phyloP scores from a whole-genome alignment of 768 basidiomycete genomes.

The Russula sp. region DNA sequence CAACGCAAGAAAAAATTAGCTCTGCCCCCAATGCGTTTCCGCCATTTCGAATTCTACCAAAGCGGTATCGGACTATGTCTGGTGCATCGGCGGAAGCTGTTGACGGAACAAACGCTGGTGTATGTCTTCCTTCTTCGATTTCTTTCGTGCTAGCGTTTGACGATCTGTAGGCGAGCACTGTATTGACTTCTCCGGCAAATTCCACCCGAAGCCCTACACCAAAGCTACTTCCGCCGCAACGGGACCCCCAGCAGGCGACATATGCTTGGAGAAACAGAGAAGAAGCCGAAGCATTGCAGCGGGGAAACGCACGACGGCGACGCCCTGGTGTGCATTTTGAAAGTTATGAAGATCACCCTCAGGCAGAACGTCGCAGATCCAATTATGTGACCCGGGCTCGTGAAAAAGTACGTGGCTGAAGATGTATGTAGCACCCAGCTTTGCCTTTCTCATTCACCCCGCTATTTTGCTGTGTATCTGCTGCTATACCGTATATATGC shows the following conservation, averaged over 20 bases:
- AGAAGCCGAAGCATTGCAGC: slow-evolving; percentile 42
- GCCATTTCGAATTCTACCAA: slow-evolving; percentile 56
- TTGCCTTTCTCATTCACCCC: background rate
- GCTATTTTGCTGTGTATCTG: background rate
- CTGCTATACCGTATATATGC: slow-evolving; percentile 12
- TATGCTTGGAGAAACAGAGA: slow-evolving; percentile 64
- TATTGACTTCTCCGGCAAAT: slow-evolving; percentile 65
- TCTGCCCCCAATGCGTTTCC: slow-evolving; percentile 44
- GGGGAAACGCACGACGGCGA: slow-evolving; percentile 26
- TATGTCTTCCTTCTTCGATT: slow-evolving; percentile 33
- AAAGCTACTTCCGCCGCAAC: slow-evolving; percentile 47
- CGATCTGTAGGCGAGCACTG: slow-evolving; percentile 50
- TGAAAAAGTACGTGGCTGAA: slow-evolving; percentile 3
- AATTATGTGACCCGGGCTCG: slow-evolving; percentile 18
- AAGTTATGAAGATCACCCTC: slow-evolving; percentile 25
- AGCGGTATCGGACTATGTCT: slow-evolving; percentile 60
- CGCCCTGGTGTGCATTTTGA: slow-evolving; percentile 33
- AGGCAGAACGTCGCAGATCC: slow-evolving; percentile 17
- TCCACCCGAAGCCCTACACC: slow-evolving; percentile 59
- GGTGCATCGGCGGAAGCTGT: slow-evolving; percentile 70
- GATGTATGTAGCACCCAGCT: background rate
- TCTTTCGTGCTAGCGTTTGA: background rate
- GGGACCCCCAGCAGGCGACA: slow-evolving; percentile 59
- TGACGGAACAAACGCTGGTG: slow-evolving; percentile 58
- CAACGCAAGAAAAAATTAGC: slow-evolving; percentile 26